Evolutionary conservation across 352 stramenopile genomes (phyloP).

Genomic region (Pythium brassicae): DNA sequence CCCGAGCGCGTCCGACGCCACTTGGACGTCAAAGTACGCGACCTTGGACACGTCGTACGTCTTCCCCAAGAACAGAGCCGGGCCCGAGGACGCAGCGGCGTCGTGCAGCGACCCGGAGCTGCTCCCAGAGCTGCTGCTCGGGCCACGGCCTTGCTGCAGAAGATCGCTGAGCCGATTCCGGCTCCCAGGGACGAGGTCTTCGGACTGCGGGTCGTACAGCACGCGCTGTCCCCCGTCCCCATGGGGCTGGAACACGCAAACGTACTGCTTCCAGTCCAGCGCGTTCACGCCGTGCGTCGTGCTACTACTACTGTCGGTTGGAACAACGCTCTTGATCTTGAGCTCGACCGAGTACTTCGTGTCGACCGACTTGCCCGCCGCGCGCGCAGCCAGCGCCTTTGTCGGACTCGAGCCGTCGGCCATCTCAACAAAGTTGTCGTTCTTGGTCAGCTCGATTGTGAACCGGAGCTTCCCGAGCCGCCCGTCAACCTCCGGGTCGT

Average conservation of each 20-base stretch:
- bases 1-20: slow-evolving; percentile 26
- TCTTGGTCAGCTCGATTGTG: slow-evolving; percentile 42
- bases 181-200: slow-evolving; percentile 38
- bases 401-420: slow-evolving; percentile 11
- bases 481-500: slow-evolving; percentile 38
- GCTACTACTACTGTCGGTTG: slow-evolving; percentile 1
- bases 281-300: not conserved
- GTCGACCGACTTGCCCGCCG: slow-evolving; percentile 19
- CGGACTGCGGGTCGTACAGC: slow-evolving; percentile 36
- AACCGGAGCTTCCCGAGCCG: slow-evolving; percentile 53
- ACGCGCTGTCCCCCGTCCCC: slow-evolving; percentile 39
- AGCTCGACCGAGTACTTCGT: slow-evolving; percentile 49
- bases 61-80: slow-evolving; percentile 35
- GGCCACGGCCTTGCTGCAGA: slow-evolving; percentile 8
- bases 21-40: slow-evolving; percentile 47
- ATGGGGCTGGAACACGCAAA: slow-evolving; percentile 41
- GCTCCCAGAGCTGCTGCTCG: not conserved
- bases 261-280: slow-evolving; percentile 36
- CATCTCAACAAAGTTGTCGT: slow-evolving; percentile 53
- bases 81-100: not conserved
- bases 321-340: slow-evolving; percentile 21
- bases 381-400: not conserved
- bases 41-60: slow-evolving; percentile 59
- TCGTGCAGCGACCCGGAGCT: not conserved
- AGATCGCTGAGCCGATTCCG: slow-evolving; percentile 28